These are phyloP conservation scores for Talaromyces verruculosus DNA, from an alignment of 2,329 filamentous ascomycete genomes.

Conservation along the genomic window DNA sequence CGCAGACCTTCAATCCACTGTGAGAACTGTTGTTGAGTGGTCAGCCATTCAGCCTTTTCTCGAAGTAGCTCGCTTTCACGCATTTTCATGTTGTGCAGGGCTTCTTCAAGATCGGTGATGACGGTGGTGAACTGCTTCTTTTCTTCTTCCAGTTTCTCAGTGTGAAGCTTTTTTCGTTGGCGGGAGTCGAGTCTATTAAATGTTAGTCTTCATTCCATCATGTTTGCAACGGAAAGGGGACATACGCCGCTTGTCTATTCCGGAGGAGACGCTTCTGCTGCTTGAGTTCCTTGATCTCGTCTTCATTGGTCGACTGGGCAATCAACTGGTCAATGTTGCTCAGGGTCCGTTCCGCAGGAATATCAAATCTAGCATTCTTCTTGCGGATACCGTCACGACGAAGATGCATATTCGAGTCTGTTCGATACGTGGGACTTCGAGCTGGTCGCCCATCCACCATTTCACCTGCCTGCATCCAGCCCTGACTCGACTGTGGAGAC, in stretches of 20 bases:
- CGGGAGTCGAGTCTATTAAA: constrained; percentile 80
- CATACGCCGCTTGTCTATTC: constrained; percentile 95
- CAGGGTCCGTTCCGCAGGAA: constrained; percentile 88
- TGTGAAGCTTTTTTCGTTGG: constrained; percentile 97
- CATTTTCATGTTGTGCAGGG: constrained; percentile 66
- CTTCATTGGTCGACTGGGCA: constrained; percentile 73
- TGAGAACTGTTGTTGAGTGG: constrained; percentile 71
- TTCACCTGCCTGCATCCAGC: constrained; percentile 52
- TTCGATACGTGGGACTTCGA: constrained; percentile 66
- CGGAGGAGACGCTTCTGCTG: constrained; percentile 93
- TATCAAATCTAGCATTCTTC: constrained; percentile 98
- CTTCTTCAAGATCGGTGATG: constrained; percentile 76
- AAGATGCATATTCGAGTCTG: constrained; percentile 69
- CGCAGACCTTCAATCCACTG: constrained; percentile 74
- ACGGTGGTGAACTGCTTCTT: constrained; percentile 84
- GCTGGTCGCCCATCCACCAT: constrained; percentile 54
- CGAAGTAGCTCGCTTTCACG: constrained; percentile 54
- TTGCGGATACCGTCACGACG: constrained; percentile 90
- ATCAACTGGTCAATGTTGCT: constrained; percentile 95
- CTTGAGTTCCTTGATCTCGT: constrained; percentile 96
- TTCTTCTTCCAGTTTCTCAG: constrained; percentile 92
- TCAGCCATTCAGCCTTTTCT: constrained; percentile 64
- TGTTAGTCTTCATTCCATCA: constrained; percentile 16
- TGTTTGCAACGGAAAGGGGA: constrained; percentile 32
- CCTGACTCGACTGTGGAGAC: constrained; percentile 63